Evolutionary conservation across 2,329 filamentous ascomycete species (phyloP).

Genomic region (Cryphonectria japonica): DNA sequence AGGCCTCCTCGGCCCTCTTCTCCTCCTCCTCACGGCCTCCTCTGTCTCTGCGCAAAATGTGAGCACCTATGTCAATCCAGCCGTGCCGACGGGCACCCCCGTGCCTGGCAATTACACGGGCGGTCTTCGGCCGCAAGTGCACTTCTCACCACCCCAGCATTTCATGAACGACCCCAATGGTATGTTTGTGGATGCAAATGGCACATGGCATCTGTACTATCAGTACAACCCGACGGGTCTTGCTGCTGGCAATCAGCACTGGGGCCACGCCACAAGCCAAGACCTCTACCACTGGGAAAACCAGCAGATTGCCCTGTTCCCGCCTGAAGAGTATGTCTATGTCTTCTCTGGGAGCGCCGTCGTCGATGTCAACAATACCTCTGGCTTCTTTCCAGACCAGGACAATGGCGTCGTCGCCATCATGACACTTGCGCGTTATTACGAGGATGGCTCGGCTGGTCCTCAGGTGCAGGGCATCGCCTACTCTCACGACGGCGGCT

Average conservation of each 20-base stretch:
- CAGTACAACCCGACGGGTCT: conserved; percentile 46
- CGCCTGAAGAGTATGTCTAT: conserved; percentile 46
- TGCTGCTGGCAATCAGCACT: conserved; percentile 60
- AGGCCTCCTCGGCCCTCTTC: neutral
- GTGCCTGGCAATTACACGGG: conserved; percentile 37
- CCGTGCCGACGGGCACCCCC: conserved; percentile 36
- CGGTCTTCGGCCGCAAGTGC: conserved; percentile 53
- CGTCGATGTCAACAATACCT: conserved; percentile 66
- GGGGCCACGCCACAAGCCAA: conserved; percentile 66
- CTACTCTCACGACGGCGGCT: conserved; percentile 64
- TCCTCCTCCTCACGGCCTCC: conserved; percentile 9
- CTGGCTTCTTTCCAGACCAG: conserved; percentile 64
- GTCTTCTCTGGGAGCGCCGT: conserved; percentile 62
- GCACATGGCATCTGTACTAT: conserved; percentile 67
- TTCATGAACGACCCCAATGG: conserved; percentile 70
- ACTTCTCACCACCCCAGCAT: conserved; percentile 56
- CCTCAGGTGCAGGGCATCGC: conserved; percentile 62
- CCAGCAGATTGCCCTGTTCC: conserved; percentile 64
- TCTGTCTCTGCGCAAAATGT: conserved; percentile 27
- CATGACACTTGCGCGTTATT: conserved; percentile 46
- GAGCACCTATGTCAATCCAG: conserved; percentile 36
- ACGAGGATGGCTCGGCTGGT: conserved; percentile 42
- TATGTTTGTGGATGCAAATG: conserved; percentile 60
- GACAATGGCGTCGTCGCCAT: conserved; percentile 58
- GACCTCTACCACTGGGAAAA: conserved; percentile 69